phyloP scores from a whole-genome alignment of 495 filamentous ascomycete species.

The Daldinia decipiens region DNA sequence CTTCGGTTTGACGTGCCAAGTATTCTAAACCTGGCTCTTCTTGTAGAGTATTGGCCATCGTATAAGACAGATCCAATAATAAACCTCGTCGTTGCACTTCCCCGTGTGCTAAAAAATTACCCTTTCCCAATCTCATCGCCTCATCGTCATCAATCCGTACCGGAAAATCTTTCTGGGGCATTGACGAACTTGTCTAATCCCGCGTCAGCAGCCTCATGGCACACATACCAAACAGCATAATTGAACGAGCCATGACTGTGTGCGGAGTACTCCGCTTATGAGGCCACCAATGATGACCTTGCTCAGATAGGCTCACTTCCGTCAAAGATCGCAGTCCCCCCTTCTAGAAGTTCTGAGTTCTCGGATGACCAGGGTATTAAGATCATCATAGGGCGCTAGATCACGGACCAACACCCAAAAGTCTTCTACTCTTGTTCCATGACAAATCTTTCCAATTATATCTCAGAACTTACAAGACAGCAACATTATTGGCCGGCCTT shows the following conservation, averaged over 20 bases:
- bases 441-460: slow-evolving; percentile 44
- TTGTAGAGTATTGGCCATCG: neutral
- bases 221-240: slow-evolving; percentile 3
- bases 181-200: slow-evolving; percentile 20
- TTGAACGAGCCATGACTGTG: neutral
- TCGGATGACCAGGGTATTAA: neutral
- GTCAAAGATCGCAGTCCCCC: slow-evolving; percentile 2
- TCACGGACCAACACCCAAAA: slow-evolving; percentile 28
- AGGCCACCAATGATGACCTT: slow-evolving; percentile 28
- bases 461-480: neutral
- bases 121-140: neutral
- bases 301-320: slow-evolving; percentile 4
- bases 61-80: slow-evolving; percentile 3
- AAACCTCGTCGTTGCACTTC: neutral
- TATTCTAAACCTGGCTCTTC: slow-evolving; percentile 3
- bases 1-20: slow-evolving; percentile 16
- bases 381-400: neutral
- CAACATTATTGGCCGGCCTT: neutral
- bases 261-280: neutral
- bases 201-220: slow-evolving; percentile 32
- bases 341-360: neutral
- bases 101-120: neutral
- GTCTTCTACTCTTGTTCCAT: slow-evolving; percentile 15
- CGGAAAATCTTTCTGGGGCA: neutral
- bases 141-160: slow-evolving; percentile 1